Percentiles rank a stretch among this genome's conserved stretches.
Conservation (phyloP, 1,284 basidiomycete species). For the Mycosarcoma maydis region DNA sequence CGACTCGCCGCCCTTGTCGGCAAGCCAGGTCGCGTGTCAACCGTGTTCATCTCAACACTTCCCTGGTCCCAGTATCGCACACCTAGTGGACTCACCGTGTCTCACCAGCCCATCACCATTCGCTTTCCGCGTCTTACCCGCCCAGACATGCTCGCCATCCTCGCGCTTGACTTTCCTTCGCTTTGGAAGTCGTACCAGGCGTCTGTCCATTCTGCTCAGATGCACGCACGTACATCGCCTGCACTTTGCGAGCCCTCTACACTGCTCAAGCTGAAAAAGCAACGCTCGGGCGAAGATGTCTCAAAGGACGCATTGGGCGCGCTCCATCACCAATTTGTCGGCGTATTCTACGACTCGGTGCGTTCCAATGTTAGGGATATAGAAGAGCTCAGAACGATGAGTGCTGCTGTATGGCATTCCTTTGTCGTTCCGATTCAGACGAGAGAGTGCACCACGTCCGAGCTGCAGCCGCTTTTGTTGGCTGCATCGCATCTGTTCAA, state of each 20-base stretch:
- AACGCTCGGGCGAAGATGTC: slow-evolving; percentile 14
- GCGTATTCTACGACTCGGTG: slow-evolving; percentile 59
- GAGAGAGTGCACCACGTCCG: slow-evolving; percentile 24
- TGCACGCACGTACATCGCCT: slow-evolving; percentile 25
- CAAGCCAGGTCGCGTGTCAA: slow-evolving; percentile 40
- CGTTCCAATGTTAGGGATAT: slow-evolving; percentile 48
- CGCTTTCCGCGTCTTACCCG: slow-evolving; percentile 42
- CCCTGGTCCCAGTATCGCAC: slow-evolving; percentile 54
- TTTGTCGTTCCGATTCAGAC: slow-evolving; percentile 52
- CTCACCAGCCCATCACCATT: slow-evolving; percentile 47
- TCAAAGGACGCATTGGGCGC: slow-evolving; percentile 7
- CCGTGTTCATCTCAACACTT: slow-evolving; percentile 47
- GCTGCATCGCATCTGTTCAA: slow-evolving; percentile 39
- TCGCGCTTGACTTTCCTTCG: slow-evolving; percentile 34
- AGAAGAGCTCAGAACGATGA: slow-evolving; percentile 50
- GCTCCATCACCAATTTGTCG: slow-evolving; percentile 42
- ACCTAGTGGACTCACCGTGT: slow-evolving; percentile 40
- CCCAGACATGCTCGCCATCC: slow-evolving; percentile 42
- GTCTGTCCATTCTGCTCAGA: slow-evolving; percentile 34
- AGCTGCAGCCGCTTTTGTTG: slow-evolving; percentile 42
- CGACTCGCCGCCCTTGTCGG: slow-evolving; percentile 34
- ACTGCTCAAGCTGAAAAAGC: slow-evolving; percentile 13
- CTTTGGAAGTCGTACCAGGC: slow-evolving; percentile 28
- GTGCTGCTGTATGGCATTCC: slow-evolving; percentile 54
- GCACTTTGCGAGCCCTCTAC: slow-evolving; percentile 18